Evolutionary conservation across 2,329 filamentous ascomycete genomes (phyloP).

Genomic region (Paraphoma sp.): DNA sequence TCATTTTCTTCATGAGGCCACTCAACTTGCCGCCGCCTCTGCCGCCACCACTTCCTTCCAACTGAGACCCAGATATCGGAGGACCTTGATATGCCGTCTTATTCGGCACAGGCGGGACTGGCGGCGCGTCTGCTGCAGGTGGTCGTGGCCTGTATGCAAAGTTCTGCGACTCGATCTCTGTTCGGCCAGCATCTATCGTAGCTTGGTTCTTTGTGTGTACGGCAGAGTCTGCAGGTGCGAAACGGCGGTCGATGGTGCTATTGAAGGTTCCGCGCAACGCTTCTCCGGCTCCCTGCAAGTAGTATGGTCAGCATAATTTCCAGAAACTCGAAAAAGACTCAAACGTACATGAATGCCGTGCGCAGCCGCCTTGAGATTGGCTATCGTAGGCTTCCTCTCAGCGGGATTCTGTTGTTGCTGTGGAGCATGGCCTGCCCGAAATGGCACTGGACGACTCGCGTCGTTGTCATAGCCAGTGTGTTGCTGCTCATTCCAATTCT

Average conservation of each 20-base stretch:
- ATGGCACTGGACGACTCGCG: conserved; percentile 25
- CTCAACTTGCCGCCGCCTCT: conserved; percentile 34
- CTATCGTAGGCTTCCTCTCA: conserved; percentile 37
- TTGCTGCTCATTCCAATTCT: conserved; percentile 7
- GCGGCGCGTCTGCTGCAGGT: conserved; percentile 13
- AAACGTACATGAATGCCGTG: conserved; percentile 45
- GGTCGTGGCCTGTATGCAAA: conserved; percentile 16
- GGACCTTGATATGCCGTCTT: conserved; percentile 24
- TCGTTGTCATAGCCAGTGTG: conserved; percentile 15
- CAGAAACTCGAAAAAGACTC: not conserved
- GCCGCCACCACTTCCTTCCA: conserved; percentile 21
- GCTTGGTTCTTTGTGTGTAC: conserved; percentile 44
- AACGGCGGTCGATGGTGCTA: conserved; percentile 40
- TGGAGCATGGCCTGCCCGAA: conserved; percentile 25
- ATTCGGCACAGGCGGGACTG: conserved; percentile 14
- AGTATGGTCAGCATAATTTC: conserved; percentile 3
- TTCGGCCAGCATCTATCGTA: conserved; percentile 37
- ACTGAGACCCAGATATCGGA: conserved; percentile 29
- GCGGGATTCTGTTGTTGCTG: conserved; percentile 4
- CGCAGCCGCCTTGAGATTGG: conserved; percentile 43
- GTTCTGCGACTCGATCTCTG: conserved; percentile 37
- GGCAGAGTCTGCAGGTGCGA: conserved; percentile 24
- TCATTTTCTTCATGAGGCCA: conserved; percentile 45
- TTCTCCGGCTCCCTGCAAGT: conserved; percentile 41
- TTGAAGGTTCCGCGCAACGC: conserved; percentile 45